Evolutionary conservation across 352 stramenopile species (phyloP).

Genomic region (Pythium volutum): DNA sequence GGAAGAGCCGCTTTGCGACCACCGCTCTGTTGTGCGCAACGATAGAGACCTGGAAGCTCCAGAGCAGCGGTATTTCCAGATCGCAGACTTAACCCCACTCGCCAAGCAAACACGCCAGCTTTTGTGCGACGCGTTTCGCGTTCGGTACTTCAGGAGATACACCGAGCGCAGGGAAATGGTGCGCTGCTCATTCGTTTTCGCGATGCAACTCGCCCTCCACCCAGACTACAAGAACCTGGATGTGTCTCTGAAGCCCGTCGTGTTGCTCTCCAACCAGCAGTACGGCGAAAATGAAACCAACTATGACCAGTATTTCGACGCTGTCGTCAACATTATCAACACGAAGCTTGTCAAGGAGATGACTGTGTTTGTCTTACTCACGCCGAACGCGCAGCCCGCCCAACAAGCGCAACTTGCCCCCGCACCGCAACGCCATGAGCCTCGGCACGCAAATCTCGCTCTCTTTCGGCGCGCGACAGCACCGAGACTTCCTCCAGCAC

Average conservation of each 20-base stretch:
- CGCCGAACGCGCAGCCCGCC: too few species aligned
- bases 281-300: not conserved
- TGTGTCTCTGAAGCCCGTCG: not conserved
- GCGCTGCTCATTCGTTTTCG: not conserved
- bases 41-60: too few species aligned
- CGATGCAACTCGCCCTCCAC: not conserved
- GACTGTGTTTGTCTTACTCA: not conserved
- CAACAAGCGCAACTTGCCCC: too few species aligned
- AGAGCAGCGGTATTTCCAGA: not conserved
- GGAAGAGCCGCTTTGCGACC: not conserved
- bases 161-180: not conserved
- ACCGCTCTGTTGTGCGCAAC: not conserved
- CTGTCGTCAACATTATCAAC: not conserved
- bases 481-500: too few species aligned
- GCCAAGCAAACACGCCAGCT: not conserved
- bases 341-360: not conserved
- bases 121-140: not conserved
- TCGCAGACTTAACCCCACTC: not conserved
- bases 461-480: too few species aligned
- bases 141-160: not conserved
- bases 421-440: too few species aligned
- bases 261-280: not conserved
- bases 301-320: not conserved
- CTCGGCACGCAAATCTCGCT: too few species aligned
- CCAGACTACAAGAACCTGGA: not conserved